Evolutionary conservation across 108 stramenopile genomes (phyloP), one percentile per base, ranked within the genome.

Genomic region (Cyclostephanos tholiformis): DNA sequence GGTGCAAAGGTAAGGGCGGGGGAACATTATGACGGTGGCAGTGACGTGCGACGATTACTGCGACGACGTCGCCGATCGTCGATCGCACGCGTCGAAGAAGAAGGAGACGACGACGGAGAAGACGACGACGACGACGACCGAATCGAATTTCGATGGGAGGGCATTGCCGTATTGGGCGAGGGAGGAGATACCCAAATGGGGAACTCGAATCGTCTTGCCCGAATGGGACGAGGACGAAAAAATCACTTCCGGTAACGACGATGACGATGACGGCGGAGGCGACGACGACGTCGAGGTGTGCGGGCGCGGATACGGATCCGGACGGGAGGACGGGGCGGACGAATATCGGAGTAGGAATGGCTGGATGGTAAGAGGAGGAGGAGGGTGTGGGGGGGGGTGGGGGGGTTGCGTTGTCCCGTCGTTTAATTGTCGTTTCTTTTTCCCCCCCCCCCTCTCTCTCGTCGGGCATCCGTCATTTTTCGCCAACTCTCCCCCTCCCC

Each of bases 341-440:
- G 35, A 48, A 53, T 91, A 86, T 67, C 85, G 90, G 29, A 16
- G 30, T 9, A 80, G 65, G 10, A 78, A 89, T 79, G 91, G 91
- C 23, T 92, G 91, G 91, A 75, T 80, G 66, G 90, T 86, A 38
- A 70, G 83, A 67, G n/a, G 9, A 19, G 20, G 27, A 25, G 30
- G 44, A 14, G 6, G 53, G 23, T 38, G 52, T 56, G 3, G 27
- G 29, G n/a, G 27, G 8, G 17, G 20, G 19, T 3, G 39, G n/a
- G 17, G 20, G 23, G 8, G 49, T 20, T 9, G 23, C 6, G 3
- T 49, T 49, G 26, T 26, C 32, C 11, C n/a, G n/a, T n/a, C n/a
- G n/a, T n/a, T n/a, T n/a, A n/a, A n/a, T n/a, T n/a, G n/a, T n/a
- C n/a, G n/a, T n/a, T n/a, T n/a, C n/a, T n/a, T n/a, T n/a, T n/a